Evolutionary conservation across 176 grass and related monocot species (phyloP).

Genomic region (Dendrocalamus sinicus): DNA sequence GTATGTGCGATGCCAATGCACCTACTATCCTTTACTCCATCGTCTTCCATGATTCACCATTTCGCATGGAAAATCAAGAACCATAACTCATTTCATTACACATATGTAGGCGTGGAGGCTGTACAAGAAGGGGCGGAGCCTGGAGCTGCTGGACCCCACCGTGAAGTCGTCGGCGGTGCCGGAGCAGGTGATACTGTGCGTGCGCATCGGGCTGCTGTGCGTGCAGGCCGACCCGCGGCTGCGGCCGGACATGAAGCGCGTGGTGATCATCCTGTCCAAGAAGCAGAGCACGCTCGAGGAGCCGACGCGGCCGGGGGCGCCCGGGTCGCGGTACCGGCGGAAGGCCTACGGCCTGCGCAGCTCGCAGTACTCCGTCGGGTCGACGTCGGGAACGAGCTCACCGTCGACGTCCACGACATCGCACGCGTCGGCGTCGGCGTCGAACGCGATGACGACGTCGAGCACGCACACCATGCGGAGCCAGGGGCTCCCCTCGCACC

Average conservation of each 20-base stretch:
- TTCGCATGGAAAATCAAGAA: not conserved
- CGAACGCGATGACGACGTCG: conserved; percentile 55
- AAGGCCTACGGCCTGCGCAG: conserved; percentile 44
- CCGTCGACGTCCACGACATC: conserved; percentile 48
- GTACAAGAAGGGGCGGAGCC: conserved; percentile 68
- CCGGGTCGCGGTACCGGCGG: conserved; percentile 61
- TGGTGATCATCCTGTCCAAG: conserved; percentile 78
- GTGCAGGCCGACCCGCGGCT: conserved; percentile 74
- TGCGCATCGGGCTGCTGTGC: conserved; percentile 83
- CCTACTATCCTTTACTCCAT: not conserved
- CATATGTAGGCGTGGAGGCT: conserved; percentile 72
- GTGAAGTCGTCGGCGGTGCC: conserved; percentile 51
- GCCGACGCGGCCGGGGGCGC: conserved; percentile 66
- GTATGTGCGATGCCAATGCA: not conserved
- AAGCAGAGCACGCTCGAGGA: conserved; percentile 77
- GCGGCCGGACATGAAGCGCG: conserved; percentile 89
- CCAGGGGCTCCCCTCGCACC: conserved; percentile 46
- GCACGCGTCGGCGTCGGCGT: conserved; percentile 14
- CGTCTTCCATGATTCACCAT: not conserved
- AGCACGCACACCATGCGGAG: conserved; percentile 50
- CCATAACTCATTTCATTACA: not conserved
- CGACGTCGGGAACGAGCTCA: conserved; percentile 60
- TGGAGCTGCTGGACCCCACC: conserved; percentile 71
- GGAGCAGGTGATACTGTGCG: conserved; percentile 73
- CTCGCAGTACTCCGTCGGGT: conserved; percentile 57